Conservation (phyloP, 163 green algal species). For the Smithsoniella earleae region DNA sequence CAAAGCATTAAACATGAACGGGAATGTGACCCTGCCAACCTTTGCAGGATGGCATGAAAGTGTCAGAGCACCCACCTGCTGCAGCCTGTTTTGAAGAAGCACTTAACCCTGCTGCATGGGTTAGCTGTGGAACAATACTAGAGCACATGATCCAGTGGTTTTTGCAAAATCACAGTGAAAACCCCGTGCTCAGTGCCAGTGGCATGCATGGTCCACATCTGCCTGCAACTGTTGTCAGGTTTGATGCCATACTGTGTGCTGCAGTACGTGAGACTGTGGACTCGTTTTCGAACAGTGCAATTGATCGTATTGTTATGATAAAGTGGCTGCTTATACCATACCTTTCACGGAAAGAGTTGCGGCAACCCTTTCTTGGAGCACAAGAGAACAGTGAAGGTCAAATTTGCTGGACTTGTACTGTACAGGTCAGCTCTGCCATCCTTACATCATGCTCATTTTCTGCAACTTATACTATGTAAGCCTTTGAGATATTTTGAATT, state of each 20-base stretch:
- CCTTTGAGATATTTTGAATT: too few relatives aligned
- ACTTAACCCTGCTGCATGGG: not conserved
- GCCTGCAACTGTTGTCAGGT: not conserved
- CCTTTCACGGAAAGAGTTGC: constrained; percentile 11
- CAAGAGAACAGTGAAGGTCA: not conserved
- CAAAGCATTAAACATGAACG: too few relatives aligned
- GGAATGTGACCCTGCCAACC: too few relatives aligned
- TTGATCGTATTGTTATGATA: constrained; percentile 3
- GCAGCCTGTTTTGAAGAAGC: not conserved
- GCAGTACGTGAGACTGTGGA: constrained; percentile 13
- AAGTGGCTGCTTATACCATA: constrained; percentile 22
- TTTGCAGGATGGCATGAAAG: not conserved
- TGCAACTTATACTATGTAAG: not conserved
- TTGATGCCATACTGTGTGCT: constrained; percentile 5
- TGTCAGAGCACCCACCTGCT: constrained; percentile 11
- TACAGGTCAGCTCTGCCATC: not conserved
- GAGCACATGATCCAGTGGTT: constrained; percentile 14
- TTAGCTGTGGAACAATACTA: not conserved
- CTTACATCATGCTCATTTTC: not conserved
- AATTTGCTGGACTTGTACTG: constrained; percentile 14
- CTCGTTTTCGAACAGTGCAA: not conserved
- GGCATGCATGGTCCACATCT: too few relatives aligned
- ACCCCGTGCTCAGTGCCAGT: not conserved
- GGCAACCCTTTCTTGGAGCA: not conserved
- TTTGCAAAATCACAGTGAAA: not conserved